Evolutionary conservation across 345 rosid genomes (phyloP), one percentile per base, ranked within the genome.

Genomic region (Geranium rotundifolium): DNA sequence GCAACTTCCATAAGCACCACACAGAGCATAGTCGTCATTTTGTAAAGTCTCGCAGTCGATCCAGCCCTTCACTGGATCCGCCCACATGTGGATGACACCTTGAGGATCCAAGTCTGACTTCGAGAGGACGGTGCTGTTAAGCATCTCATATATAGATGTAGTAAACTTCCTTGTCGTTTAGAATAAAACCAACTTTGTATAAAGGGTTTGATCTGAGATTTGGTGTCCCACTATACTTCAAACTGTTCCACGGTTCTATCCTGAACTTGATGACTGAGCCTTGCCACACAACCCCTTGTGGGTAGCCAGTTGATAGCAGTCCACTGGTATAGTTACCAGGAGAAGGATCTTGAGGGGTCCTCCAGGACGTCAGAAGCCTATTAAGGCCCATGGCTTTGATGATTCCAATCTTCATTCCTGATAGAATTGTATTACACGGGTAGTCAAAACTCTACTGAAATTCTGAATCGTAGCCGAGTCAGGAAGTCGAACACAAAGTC

Each of bases 341-440:
- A 0, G 85, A 79, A 54, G 83, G 83, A 70, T 81, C 70, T 0
- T 37, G 19, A 2, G 17, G 8, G 61, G 68, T 67, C 62, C 60
- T 81, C 85, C 83, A 79, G 15, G 83, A 79, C 12, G 69, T 73
- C 54, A 81, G 46, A 29, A 17, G 46, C 41, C 63, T 58, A 4
- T 67, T 54, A 60, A 63, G 17, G 23, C 66, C 2, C 1, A 13
- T 49, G 37, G 39, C 27, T 57, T 29, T 30, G 23, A 60, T 54
- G 23, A 66, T 66, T 59, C 34, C 72, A n/a, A 73, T 17, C 15
- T 52, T 57, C 54, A 77, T 59, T 17, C 31, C n/a, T 23, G 66
- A 67, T 10, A 79, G 29, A 62, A 72, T 1, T 17, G 79, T 63
- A 20, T 79, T 73, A 0, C 7, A 29, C 23, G 58, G 58, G 29